Base-by-base conservation (phyloP, 2,329 filamentous ascomycete species). In the Cladosporium sphaerospermum region DNA sequence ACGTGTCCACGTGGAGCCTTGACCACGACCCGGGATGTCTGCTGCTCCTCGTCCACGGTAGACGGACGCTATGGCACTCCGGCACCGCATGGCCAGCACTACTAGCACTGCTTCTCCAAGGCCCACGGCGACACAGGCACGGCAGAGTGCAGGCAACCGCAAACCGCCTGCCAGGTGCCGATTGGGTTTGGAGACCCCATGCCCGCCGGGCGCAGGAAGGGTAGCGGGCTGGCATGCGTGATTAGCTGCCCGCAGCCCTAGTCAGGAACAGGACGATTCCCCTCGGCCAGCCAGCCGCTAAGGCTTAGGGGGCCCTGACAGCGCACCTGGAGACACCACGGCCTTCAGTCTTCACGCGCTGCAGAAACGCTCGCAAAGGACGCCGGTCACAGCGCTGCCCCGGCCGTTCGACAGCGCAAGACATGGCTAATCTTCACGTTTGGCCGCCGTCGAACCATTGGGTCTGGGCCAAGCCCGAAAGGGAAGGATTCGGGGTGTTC, bases 231-330 rank as follows among this genome's bases (percentile, higher is more conserved):
- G 23, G 4, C 23, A 28, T 28, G 23, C 16, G 36, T 39, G 36
- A 39, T 39, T 39, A 39, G 36, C 36, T 39, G 36, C 36, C 36
- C 36, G 36, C 37, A 50, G 37, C 39, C 31, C 47, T 51, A 51
- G 48, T 51, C 48, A 51, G 48, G 48, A 51, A 51, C 48, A 51
- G 36, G 36, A n/a, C n/a, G 28, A 36, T 37, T 50, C n/a, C 47
- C 47, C 14, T 14, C 37, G 32, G 23, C 23, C 5, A 28, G 23
- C 23, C 23, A 28, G 39, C 47, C 47, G 47, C 47, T 50, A 50
- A 33, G 44, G 31, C 19, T 37, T 28, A 5, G 7, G 23, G 23
- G 23, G 23, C 23, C 23, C 23, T 28, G 23, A 28, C 23, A 28
- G 23, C 23, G 23, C 7, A 28, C 23, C 23, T 28, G 23, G 23